Percentiles rank a stretch among this genome's conserved stretches.
phyloP scores from a whole-genome alignment of 2,329 filamentous ascomycete genomes.

The Xylariaceae sp. region DNA sequence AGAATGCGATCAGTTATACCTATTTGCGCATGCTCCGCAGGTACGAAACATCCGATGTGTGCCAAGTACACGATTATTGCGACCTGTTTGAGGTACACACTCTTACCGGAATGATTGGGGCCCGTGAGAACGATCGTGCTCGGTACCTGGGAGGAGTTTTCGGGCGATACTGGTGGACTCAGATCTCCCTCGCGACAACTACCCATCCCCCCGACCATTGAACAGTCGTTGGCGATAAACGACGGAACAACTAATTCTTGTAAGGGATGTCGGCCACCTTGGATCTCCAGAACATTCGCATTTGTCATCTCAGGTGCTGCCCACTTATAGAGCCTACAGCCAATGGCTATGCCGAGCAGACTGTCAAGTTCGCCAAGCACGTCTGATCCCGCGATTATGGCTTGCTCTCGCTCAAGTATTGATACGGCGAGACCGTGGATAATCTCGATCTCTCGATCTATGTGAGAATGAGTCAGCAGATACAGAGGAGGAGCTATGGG shows the following conservation, averaged over 20 bases:
- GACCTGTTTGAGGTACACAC: slow-evolving; percentile 89
- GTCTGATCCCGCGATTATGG: slow-evolving; percentile 69
- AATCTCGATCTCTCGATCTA: slow-evolving; percentile 86
- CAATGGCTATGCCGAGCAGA: slow-evolving; percentile 74
- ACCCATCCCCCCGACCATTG: slow-evolving; percentile 60
- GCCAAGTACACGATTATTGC: slow-evolving; percentile 90
- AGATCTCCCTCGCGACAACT: slow-evolving; percentile 17
- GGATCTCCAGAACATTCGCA: slow-evolving; percentile 69
- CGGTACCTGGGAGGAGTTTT: slow-evolving; percentile 37
- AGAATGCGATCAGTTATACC: slow-evolving; percentile 92
- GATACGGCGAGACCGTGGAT: slow-evolving; percentile 71
- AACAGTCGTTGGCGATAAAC: slow-evolving; percentile 80
- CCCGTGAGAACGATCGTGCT: slow-evolving; percentile 82
- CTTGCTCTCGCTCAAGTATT: slow-evolving; percentile 65
- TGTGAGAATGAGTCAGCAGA: slow-evolving; percentile 6
- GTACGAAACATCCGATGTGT: slow-evolving; percentile 89
- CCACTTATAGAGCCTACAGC: slow-evolving; percentile 73
- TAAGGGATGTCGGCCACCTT: slow-evolving; percentile 78
- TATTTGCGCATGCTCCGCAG: slow-evolving; percentile 71
- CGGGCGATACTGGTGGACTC: slow-evolving; percentile 2
- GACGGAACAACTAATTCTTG: slow-evolving; percentile 79
- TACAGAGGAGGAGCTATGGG: background rate
- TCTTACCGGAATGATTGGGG: slow-evolving; percentile 96
- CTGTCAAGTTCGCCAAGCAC: slow-evolving; percentile 85
- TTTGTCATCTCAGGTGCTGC: slow-evolving; percentile 65